Evolutionary conservation across 2,329 filamentous ascomycete species (phyloP), one percentile per base, ranked within the genome.

Genomic region (Myriosclerotinia curreyana): DNA sequence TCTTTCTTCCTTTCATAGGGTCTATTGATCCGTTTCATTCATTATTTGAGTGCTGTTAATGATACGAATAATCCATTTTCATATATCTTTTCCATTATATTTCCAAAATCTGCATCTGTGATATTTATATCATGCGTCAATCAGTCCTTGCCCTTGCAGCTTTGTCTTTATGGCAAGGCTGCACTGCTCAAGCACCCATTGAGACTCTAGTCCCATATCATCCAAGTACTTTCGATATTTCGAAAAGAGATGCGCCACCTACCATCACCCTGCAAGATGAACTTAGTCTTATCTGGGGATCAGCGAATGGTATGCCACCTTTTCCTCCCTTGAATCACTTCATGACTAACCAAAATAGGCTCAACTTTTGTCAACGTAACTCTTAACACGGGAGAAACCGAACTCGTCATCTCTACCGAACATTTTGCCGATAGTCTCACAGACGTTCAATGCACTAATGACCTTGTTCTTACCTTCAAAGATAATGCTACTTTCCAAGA

Each of bases 331-430:
- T 8, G n/a, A 17, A 0, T 5, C 4, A 22, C 4, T 20, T 7
- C 4, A 31, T 49, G 15, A 12, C 44, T 63, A 58, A 63, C 25
- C 3, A 7, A 38, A 46, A 40, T 12, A 63, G 62, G 60, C 8
- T 50, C 56, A 12, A 65, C 59, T 12, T 65, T 62, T 17, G 63
- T 61, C 59, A 65, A 65, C 11, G 51, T 65, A 38, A 65, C 63
- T 5, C 50, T 65, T n/a, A 54, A 50, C 25, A 65, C 63, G 14
- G 51, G 56, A 34, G 56, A 65, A 4, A 62, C 58, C 7, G 59
- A 62, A 22, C 59, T 62, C 25, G 50, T 65, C 11, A 55, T 65
- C 2, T 65, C 63, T 5, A 65, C 58, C 3, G 63, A 65, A 17
- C 38, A 61, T 28, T 65, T 65, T 17, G 17, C 59, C 8, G 51